Conservation (phyloP, 2,329 filamentous ascomycete genomes). For the Mycocentrospora acerina region DNA sequence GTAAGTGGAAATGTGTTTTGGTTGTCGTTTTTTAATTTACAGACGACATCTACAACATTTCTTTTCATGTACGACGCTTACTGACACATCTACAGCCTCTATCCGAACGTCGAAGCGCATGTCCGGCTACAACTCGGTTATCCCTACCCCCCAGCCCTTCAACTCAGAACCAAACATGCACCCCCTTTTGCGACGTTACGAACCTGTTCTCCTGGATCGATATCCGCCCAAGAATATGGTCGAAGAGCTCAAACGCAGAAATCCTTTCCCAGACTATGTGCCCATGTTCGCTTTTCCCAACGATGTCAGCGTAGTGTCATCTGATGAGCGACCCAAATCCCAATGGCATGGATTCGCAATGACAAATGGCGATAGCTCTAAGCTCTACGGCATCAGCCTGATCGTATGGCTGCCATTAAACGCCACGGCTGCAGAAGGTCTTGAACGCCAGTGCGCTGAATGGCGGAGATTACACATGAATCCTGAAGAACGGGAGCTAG, state of each 20-base stretch:
- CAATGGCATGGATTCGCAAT: slow-evolving; percentile 99
- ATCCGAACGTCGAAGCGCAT: slow-evolving; percentile 82
- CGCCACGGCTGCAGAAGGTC: slow-evolving; percentile 75
- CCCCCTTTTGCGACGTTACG: slow-evolving; percentile 88
- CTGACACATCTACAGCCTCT: slow-evolving; percentile 52
- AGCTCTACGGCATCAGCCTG: slow-evolving; percentile 86
- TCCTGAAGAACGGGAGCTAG: slow-evolving; percentile 85
- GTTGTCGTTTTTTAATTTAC: slow-evolving; percentile 1
- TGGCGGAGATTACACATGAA: slow-evolving; percentile 72
- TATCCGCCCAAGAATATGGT: slow-evolving; percentile 83
- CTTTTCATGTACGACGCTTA: slow-evolving; percentile 21
- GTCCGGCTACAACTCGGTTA: slow-evolving; percentile 98
- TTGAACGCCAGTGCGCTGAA: slow-evolving; percentile 64
- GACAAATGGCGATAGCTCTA: slow-evolving; percentile 90
- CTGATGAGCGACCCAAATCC: slow-evolving; percentile 89
- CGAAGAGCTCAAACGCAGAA: slow-evolving; percentile 77
- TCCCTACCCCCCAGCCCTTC: slow-evolving; percentile 87
- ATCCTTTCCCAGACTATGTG: slow-evolving; percentile 92
- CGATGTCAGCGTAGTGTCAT: slow-evolving; percentile 94
- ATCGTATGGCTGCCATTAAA: slow-evolving; percentile 92
- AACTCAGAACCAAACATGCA: slow-evolving; percentile 92
- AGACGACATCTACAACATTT: slow-evolving; percentile 17
- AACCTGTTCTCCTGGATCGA: slow-evolving; percentile 91
- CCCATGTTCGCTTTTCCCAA: slow-evolving; percentile 99
- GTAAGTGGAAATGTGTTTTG: no score